Evolutionary conservation across 2,329 filamentous ascomycete genomes (phyloP).

Genomic region (Penicillium hordei): DNA sequence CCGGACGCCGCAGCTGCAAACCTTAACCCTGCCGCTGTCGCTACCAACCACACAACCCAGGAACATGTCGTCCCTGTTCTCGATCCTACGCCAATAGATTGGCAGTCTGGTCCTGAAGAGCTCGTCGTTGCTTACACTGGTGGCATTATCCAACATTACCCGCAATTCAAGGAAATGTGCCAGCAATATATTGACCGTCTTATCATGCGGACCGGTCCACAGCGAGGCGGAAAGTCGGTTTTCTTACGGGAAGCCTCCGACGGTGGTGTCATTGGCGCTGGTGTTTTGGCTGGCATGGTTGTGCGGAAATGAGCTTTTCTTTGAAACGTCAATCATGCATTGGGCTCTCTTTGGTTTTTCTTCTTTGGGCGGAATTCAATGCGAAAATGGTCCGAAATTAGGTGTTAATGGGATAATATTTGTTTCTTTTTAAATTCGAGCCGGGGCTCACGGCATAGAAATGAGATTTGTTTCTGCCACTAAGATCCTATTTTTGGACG

Average conservation of each 20-base stretch:
- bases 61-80: constrained; percentile 41
- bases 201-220: constrained; percentile 47
- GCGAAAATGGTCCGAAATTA: constrained; percentile 10
- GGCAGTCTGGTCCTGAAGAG: constrained; percentile 54
- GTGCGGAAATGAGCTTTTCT: constrained; percentile 21
- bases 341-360: not conserved
- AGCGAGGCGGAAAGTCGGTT: constrained; percentile 50
- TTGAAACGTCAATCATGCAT: not conserved
- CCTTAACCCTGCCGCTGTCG: not conserved
- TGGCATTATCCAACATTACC: constrained; percentile 76
- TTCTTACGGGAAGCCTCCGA: constrained; percentile 54
- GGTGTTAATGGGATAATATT: constrained; percentile 62
- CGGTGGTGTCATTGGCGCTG: constrained; percentile 58
- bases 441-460: constrained; percentile 17
- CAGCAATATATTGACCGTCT: constrained; percentile 65
- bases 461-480: constrained; percentile 10
- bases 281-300: constrained; percentile 54
- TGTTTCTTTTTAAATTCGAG: constrained; percentile 37
- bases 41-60: constrained; percentile 14
- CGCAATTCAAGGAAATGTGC: constrained; percentile 69
- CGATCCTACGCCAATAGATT: constrained; percentile 37
- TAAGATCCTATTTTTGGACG: not conserved
- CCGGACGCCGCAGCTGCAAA: constrained; percentile 8
- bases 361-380: constrained; percentile 9
- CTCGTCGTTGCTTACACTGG: constrained; percentile 77